Conservation (phyloP, 495 filamentous ascomycete genomes). For the Haplographium delicatum region DNA sequence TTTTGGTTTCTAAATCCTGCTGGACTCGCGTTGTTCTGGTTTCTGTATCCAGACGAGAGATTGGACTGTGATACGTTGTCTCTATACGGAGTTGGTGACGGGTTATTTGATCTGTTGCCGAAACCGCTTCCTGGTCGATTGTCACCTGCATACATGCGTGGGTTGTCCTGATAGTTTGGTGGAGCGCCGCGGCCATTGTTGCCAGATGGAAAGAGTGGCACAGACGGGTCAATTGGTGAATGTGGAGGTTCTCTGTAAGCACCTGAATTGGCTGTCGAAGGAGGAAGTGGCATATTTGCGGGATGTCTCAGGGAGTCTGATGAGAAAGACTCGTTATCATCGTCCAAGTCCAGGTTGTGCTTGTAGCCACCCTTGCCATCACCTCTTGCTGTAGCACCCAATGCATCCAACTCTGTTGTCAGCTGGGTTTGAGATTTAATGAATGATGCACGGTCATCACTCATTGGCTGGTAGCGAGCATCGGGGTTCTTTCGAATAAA, state of each 20-base stretch:
- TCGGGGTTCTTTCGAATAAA: slow-evolving; percentile 94
- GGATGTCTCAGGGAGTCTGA: slow-evolving; percentile 37
- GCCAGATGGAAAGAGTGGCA: slow-evolving; percentile 52
- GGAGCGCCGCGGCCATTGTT: slow-evolving; percentile 11
- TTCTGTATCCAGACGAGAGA: slow-evolving; percentile 24
- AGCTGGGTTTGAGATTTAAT: slow-evolving; percentile 96
- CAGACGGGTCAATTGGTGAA: slow-evolving; percentile 59
- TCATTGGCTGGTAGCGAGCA: slow-evolving; percentile 93
- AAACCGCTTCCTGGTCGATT: slow-evolving; percentile 3
- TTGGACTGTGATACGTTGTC: slow-evolving; percentile 17
- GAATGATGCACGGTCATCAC: slow-evolving; percentile 92
- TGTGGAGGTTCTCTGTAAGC: slow-evolving; percentile 35
- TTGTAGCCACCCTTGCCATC: slow-evolving; percentile 66
- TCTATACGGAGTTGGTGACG: slow-evolving; percentile 15
- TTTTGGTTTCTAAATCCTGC: slow-evolving; percentile 34
- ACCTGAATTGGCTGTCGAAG: slow-evolving; percentile 21
- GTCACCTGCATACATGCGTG: slow-evolving; percentile 12
- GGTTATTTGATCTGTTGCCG: slow-evolving; percentile 8
- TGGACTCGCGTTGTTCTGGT: slow-evolving; percentile 32
- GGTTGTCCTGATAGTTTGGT: slow-evolving; percentile 17
- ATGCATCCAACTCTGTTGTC: slow-evolving; percentile 84
- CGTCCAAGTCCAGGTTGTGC: slow-evolving; percentile 61
- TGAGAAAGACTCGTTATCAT: slow-evolving; percentile 65
- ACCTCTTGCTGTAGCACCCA: slow-evolving; percentile 87
- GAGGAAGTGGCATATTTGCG: slow-evolving; percentile 32